Conservation (phyloP, 2,329 filamentous ascomycete genomes). For the Colletotrichum karsti region DNA sequence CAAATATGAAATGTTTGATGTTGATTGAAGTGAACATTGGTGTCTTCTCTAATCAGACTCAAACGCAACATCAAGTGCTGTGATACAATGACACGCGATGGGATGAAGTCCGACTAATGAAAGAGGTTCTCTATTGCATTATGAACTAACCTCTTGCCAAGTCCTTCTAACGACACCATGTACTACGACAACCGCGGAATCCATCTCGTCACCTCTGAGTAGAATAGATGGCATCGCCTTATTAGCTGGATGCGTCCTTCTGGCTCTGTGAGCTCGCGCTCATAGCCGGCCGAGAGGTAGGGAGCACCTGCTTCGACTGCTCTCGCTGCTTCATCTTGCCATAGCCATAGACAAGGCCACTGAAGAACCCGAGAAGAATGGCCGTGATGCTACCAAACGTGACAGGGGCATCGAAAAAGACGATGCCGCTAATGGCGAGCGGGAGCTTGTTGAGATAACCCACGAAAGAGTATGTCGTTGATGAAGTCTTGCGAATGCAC, state of each 20-base stretch:
- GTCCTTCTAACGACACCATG: too few species aligned
- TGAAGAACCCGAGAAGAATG: constrained; percentile 90
- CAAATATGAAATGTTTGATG: too few species aligned
- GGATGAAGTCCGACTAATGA: too few species aligned
- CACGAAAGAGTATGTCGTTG: constrained; percentile 98
- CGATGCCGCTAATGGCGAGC: constrained; percentile 87
- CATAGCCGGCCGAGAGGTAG: constrained; percentile 73
- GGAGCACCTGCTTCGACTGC: constrained; percentile 70
- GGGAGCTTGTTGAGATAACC: constrained; percentile 98
- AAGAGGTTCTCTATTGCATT: too few species aligned
- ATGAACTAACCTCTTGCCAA: too few species aligned
- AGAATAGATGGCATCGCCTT: too few species aligned
- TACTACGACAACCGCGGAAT: too few species aligned
- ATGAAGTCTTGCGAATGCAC: constrained; percentile 97
- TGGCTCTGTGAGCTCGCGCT: constrained; percentile 93
- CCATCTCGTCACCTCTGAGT: too few species aligned
- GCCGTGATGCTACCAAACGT: constrained; percentile 92
- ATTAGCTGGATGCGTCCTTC: constrained; percentile 67
- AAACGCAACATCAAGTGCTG: too few species aligned
- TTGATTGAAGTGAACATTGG: too few species aligned
- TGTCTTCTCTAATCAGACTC: too few species aligned
- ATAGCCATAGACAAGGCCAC: constrained; percentile 88
- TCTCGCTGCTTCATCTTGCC: constrained; percentile 84
- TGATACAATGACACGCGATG: too few species aligned
- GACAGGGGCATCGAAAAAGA: constrained; percentile 95